Base-by-base conservation (phyloP, 768 basidiomycete species). In the Paxillus involutus region DNA sequence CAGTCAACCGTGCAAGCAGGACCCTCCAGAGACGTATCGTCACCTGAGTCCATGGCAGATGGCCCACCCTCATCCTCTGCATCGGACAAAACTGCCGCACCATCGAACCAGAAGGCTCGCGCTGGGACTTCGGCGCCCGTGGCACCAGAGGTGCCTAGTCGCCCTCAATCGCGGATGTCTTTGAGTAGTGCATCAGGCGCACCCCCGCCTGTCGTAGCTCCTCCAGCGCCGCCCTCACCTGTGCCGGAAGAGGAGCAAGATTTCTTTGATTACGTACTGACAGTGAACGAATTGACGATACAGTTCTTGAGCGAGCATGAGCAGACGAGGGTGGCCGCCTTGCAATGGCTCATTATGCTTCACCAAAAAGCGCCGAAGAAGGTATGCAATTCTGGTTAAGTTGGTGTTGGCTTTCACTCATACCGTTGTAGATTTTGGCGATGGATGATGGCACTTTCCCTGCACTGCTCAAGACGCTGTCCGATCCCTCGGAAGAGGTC, bases 401-500 rank as follows among this genome's bases (percentile, higher is more conserved):
- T 4, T 10, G 6, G 6, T 14, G 8, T 35, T 44, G n/a, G 13
- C 39, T 26, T 48, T 24, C 16, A 30, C 51, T 58, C 16, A 62
- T 39, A 5, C 6, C 24, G 10, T 47, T 0, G 4, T 44, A 98
- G 95, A 96, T 97, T 57, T 75, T 98, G 42, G 89, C 93, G 0
- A 89, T 96, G 84, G 93, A 98, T 63, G 96, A 98, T 61, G 94
- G 93, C 16, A 98, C 95, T 2, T 98, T 98, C 72, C 94, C 95
- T 19, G 93, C 94, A 0, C 72, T 99, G 55, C 77, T 99, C 44
- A 98, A 98, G 75, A 97, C 92, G 0, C 72, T 99, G 40, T 98
- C 96, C 2, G 97, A 99, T 67, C 89, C 88, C 5, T 97, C 96
- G 4, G 96, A 98, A 71, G 94, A 97, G 78, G 94, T 88, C 57